Conservation (phyloP, 257 asterid genomes). For the Leptodermis oblonga region DNA sequence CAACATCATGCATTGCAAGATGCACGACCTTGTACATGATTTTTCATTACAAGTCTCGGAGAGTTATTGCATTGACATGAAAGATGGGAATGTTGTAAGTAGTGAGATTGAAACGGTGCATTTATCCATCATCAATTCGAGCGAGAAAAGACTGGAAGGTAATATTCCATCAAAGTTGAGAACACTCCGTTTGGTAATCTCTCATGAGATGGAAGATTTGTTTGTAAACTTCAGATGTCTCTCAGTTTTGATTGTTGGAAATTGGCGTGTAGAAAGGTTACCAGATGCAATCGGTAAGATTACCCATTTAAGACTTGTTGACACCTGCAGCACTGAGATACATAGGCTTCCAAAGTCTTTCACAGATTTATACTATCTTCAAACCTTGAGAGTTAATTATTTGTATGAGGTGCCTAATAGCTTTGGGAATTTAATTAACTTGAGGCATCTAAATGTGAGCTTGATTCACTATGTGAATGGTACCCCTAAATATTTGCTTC, state of each 20-base stretch:
- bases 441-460: no score
- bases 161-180: no score
- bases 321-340: background rate
- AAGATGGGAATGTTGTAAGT: no score
- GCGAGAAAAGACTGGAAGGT: background rate
- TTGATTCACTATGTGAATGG: conserved; percentile 1
- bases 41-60: no score
- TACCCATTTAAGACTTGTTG: background rate
- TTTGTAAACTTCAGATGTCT: background rate
- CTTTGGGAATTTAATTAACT: conserved; percentile 8
- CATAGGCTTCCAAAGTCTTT: conserved; percentile 9
- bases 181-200: no score
- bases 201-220: background rate
- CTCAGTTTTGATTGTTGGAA: conserved; percentile 8
- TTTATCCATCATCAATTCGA: no score
- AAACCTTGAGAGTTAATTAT: conserved; percentile 21
- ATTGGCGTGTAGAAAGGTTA: background rate
- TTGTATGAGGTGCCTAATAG: background rate
- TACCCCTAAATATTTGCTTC: background rate
- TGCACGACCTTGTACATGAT: no score
- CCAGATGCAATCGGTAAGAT: background rate
- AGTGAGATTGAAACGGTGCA: no score
- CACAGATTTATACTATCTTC: conserved; percentile 16
- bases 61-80: no score
- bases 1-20: no score